A percentile compares a stretch with the other conserved stretches of the same genome.
phyloP scores from a whole-genome alignment of 768 basidiomycete species.

The Russula griseocarnosa region DNA sequence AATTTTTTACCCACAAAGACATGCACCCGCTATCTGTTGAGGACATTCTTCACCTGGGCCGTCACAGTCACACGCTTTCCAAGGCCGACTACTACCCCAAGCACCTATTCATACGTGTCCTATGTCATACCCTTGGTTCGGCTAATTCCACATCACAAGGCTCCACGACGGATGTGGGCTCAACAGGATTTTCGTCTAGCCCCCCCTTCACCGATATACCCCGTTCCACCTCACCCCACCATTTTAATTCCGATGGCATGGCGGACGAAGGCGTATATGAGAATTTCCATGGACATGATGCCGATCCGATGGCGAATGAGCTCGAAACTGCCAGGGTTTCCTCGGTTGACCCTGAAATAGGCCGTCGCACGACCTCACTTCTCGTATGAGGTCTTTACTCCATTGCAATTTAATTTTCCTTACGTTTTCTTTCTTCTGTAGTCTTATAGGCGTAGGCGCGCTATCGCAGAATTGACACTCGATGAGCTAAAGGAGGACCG shows the following conservation, averaged over 20 bases:
- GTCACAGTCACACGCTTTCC: slow-evolving; percentile 49
- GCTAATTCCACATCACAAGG: slow-evolving; percentile 4
- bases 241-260: slow-evolving; percentile 20
- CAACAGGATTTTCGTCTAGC: slow-evolving; percentile 3
- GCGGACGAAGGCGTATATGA: slow-evolving; percentile 30
- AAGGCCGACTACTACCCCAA: slow-evolving; percentile 67
- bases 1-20: slow-evolving; percentile 37
- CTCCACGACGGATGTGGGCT: not conserved
- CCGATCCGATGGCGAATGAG: slow-evolving; percentile 5
- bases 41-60: slow-evolving; percentile 56
- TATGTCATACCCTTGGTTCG: slow-evolving; percentile 54
- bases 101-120: slow-evolving; percentile 66
- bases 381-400: slow-evolving; percentile 9
- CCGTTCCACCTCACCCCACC: slow-evolving; percentile 37
- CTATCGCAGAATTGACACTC: slow-evolving; percentile 32
- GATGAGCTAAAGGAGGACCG: slow-evolving; percentile 50
- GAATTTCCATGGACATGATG: slow-evolving; percentile 32
- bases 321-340: slow-evolving; percentile 7
- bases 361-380: slow-evolving; percentile 20
- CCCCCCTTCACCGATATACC: slow-evolving; percentile 33
- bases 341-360: slow-evolving; percentile 31
- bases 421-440: slow-evolving; percentile 29
- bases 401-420: not conserved
- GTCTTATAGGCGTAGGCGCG: slow-evolving; percentile 35
- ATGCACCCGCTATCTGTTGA: slow-evolving; percentile 70